Percentiles rank a stretch among this genome's conserved stretches.
Conservation (phyloP, 2,329 filamentous ascomycete species). For the Colletotrichum musicola region DNA sequence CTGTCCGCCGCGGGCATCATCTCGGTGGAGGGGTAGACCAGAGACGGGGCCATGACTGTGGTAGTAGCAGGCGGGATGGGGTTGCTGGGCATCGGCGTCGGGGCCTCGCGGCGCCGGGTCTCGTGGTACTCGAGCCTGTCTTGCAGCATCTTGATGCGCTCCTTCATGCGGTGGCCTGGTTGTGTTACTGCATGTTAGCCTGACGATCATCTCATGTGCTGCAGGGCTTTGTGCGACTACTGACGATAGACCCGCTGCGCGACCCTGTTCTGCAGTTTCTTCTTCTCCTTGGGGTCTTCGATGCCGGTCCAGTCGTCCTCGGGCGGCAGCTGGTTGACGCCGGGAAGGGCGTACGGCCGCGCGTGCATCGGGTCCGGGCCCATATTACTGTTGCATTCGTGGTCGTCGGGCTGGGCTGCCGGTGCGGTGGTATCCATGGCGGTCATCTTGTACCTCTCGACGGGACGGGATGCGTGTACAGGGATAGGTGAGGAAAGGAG, state of each 20-base stretch:
- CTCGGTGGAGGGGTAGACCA: background rate
- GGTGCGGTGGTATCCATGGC: background rate
- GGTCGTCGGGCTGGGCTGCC: background rate
- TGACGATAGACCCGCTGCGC: constrained; percentile 50
- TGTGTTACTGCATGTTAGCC: constrained; percentile 21
- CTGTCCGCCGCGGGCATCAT: background rate
- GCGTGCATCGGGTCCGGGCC: background rate
- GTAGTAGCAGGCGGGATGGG: background rate
- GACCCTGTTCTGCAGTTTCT: constrained; percentile 49
- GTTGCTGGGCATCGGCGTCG: background rate
- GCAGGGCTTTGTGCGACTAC: constrained; percentile 19
- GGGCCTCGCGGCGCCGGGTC: constrained; percentile 32
- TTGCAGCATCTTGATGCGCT: constrained; percentile 47
- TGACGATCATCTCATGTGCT: constrained; percentile 6
- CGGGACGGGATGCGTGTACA: too few relatives aligned
- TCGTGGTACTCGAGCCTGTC: constrained; percentile 47
- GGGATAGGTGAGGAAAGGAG: background rate
- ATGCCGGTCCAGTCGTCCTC: constrained; percentile 48
- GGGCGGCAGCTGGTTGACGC: constrained; percentile 37
- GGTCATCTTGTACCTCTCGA: background rate
- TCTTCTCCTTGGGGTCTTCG: constrained; percentile 48
- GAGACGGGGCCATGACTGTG: background rate
- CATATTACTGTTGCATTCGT: background rate
- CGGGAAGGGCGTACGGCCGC: constrained; percentile 9
- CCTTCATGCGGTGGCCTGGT: constrained; percentile 49